phyloP scores from a whole-genome alignment of 1,284 basidiomycete species.

The Sutorius eximius region DNA sequence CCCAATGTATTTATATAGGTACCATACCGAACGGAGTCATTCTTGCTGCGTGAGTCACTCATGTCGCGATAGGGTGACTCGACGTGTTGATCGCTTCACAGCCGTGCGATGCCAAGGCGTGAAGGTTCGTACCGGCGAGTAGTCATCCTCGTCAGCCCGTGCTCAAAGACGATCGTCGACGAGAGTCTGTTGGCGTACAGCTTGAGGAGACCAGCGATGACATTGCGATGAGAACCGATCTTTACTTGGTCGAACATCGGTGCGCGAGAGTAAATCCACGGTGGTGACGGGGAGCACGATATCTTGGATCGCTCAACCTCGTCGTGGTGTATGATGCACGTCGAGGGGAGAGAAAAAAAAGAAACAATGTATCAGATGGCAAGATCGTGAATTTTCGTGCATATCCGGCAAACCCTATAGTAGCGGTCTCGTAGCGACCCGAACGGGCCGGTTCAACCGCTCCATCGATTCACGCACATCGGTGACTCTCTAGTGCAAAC shows the following conservation, averaged over 20 bases:
- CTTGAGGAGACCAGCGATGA: background rate
- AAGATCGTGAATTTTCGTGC: no score
- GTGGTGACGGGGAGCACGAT: background rate
- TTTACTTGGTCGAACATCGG: background rate
- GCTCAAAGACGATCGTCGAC: background rate
- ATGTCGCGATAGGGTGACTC: slow-evolving; percentile 5
- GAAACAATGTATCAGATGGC: background rate
- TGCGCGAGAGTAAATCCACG: background rate
- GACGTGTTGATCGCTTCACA: background rate
- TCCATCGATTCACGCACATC: no score
- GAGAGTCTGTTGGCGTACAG: background rate
- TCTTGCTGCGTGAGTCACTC: slow-evolving; percentile 3
- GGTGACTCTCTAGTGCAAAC: no score
- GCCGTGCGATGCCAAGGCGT: background rate
- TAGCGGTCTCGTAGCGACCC: no score
- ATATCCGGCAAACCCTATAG: no score
- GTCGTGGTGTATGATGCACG: background rate
- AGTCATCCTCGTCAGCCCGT: no score
- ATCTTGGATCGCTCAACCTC: background rate
- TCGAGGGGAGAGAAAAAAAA: background rate
- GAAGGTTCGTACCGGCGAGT: background rate
- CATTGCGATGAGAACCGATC: background rate
- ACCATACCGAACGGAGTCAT: slow-evolving; percentile 1
- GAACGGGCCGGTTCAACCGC: no score
- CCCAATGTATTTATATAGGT: slow-evolving; percentile 16